A percentile compares a stretch with the other conserved stretches of the same genome.
Evolutionary conservation across 2,329 filamentous ascomycete genomes (phyloP).

Genomic region (Colletotrichum horii): DNA sequence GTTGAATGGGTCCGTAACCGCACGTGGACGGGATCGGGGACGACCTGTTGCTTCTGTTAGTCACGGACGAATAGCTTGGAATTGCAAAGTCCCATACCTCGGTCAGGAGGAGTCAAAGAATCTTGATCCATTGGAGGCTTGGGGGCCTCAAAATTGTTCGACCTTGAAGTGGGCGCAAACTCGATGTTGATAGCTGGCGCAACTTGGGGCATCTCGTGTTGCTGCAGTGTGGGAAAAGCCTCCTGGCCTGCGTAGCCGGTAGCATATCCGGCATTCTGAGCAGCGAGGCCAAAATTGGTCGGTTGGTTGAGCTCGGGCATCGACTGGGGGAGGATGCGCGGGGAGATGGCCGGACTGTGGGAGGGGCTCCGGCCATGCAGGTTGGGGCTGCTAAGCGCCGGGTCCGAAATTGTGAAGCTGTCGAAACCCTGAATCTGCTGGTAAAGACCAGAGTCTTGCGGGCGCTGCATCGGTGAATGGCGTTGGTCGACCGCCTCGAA

Average conservation of each 20-base stretch:
- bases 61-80: not conserved
- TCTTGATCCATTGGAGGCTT: constrained; percentile 74
- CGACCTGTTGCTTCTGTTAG: constrained; percentile 45
- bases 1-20: constrained; percentile 66
- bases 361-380: constrained; percentile 81
- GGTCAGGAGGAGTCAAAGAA: constrained; percentile 81
- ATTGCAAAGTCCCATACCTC: constrained; percentile 49
- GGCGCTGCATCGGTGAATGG: constrained; percentile 80
- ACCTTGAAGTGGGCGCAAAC: constrained; percentile 77
- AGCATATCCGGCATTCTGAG: constrained; percentile 43
- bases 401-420: constrained; percentile 80
- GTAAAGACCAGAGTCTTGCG: constrained; percentile 76
- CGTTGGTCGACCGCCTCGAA: constrained; percentile 76
- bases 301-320: constrained; percentile 59
- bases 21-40: constrained; percentile 54
- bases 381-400: constrained; percentile 67
- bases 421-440: constrained; percentile 80
- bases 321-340: constrained; percentile 63
- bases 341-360: constrained; percentile 72
- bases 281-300: constrained; percentile 47
- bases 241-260: constrained; percentile 45
- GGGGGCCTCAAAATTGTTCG: constrained; percentile 68
- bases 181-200: constrained; percentile 95
- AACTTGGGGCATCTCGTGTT: constrained; percentile 77
- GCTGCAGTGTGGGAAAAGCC: constrained; percentile 56